phyloP scores from a whole-genome alignment of 2,329 filamentous ascomycete species.

The Colletotrichum navitas region DNA sequence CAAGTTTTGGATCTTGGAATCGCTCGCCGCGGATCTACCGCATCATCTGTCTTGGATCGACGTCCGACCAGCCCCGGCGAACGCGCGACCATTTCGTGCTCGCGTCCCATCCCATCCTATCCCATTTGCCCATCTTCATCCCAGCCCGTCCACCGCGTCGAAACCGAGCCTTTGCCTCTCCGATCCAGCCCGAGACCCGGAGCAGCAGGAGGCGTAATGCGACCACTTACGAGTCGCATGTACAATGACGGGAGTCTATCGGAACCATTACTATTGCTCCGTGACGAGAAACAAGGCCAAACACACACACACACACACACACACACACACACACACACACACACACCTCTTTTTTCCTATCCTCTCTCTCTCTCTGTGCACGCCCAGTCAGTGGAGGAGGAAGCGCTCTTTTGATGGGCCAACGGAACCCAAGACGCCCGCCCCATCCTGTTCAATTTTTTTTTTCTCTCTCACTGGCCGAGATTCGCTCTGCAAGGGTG shows the following conservation, averaged over 20 bases:
- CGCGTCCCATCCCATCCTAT: neutral
- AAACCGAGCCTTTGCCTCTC: neutral
- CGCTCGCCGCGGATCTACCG: constrained; percentile 1
- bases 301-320: too few relatives aligned
- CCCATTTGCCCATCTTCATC: neutral
- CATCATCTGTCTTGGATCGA: neutral
- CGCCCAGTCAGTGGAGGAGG: neutral
- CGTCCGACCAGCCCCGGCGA: neutral
- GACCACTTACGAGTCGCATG: constrained; percentile 8
- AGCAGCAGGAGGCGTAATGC: constrained; percentile 1
- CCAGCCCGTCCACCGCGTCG: constrained; percentile 1
- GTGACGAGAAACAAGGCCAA: neutral
- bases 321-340: too few relatives aligned
- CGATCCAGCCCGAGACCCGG: neutral
- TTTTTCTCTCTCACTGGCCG: neutral
- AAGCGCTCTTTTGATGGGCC: neutral
- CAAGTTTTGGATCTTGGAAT: neutral
- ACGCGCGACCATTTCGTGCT: neutral
- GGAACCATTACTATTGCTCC: neutral
- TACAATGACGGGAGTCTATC: constrained; percentile 24
- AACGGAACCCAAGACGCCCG: neutral
- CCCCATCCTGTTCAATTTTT: neutral
- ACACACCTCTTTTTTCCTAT: too few relatives aligned
- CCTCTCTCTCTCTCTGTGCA: neutral
- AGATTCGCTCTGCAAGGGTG: constrained; percentile 17